These are phyloP conservation scores for Mallotus nudiflorus DNA, from an alignment of 345 rosid species.

Conservation along the genomic window DNA sequence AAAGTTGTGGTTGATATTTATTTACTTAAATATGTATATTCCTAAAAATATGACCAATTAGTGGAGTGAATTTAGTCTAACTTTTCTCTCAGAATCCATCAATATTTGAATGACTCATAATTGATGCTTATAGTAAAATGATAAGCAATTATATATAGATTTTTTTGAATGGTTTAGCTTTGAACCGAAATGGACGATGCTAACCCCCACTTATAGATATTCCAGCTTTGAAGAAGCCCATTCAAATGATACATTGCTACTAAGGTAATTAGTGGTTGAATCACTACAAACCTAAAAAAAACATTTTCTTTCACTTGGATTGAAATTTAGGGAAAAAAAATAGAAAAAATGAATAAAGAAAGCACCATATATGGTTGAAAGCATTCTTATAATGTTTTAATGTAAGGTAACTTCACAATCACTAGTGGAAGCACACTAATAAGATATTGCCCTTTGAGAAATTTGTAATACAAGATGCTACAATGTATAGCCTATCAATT, in stretches of 20 bases:
- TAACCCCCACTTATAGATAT: slow-evolving; percentile 31
- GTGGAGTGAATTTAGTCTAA: too few species aligned
- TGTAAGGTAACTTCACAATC: slow-evolving; percentile 17
- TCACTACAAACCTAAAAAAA: slow-evolving; percentile 29
- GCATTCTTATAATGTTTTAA: slow-evolving; percentile 21
- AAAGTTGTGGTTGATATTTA: too few species aligned
- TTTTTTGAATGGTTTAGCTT: too few species aligned
- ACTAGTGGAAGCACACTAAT: slow-evolving; percentile 28
- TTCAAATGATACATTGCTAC: slow-evolving; percentile 44
- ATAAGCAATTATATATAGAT: too few species aligned
- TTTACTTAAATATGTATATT: too few species aligned
- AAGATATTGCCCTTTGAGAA: slow-evolving; percentile 26
- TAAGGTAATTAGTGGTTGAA: slow-evolving; percentile 36
- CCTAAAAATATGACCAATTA: too few species aligned
- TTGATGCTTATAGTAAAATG: too few species aligned
- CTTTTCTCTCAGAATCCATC: too few species aligned
- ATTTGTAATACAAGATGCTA: slow-evolving; percentile 19
- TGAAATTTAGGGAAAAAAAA: too few species aligned
- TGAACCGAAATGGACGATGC: too few species aligned
- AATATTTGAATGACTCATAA: too few species aligned
- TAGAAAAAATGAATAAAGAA: not conserved
- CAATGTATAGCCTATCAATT: too few species aligned
- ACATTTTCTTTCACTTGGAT: not conserved
- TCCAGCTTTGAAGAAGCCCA: slow-evolving; percentile 45
- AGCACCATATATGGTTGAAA: not conserved